Evolutionary conservation across 495 filamentous ascomycete genomes (phyloP).

Genomic region (Penicillium egyptiacum): DNA sequence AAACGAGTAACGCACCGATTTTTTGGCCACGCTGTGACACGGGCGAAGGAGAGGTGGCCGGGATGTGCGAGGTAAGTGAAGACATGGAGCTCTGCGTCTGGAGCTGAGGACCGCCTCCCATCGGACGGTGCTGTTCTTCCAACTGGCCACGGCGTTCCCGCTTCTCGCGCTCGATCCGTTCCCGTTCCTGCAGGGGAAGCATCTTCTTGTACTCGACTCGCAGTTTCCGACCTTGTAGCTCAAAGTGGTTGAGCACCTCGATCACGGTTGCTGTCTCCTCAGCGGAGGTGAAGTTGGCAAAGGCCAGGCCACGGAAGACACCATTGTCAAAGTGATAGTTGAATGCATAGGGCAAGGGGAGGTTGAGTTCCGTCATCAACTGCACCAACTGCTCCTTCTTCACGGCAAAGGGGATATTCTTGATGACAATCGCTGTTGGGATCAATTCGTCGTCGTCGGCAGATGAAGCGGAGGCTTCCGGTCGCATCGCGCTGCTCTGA

Average conservation of each 20-base stretch:
- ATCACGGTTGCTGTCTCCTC: conserved; percentile 92
- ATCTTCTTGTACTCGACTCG: conserved; percentile 99
- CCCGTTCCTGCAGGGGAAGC: conserved; percentile 89
- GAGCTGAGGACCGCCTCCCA: conserved; percentile 57
- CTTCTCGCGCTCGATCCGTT: conserved; percentile 96
- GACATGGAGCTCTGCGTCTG: conserved; percentile 83
- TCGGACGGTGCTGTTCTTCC: conserved; percentile 90
- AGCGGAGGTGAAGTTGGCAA: conserved; percentile 96
- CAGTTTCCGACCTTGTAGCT: conserved; percentile 89
- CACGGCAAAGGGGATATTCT: conserved; percentile 98
- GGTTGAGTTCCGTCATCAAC: conserved; percentile 86
- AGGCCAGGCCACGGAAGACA: conserved; percentile 92
- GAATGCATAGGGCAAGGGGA: conserved; percentile 95
- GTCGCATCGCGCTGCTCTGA: conserved; percentile 52
- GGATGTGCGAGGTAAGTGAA: conserved; percentile 71
- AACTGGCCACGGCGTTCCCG: conserved; percentile 93
- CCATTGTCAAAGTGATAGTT: conserved; percentile 99
- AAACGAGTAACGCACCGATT: conserved; percentile 51
- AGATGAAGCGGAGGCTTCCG: conserved; percentile 48
- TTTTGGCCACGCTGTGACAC: conserved; percentile 61
- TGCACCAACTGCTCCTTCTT: conserved; percentile 93
- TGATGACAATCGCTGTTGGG: conserved; percentile 97
- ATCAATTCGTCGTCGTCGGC: conserved; percentile 83
- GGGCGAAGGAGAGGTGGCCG: conserved; percentile 72
- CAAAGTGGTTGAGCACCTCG: conserved; percentile 87